Evolutionary conservation across 192 early-diverging fungal species (phyloP), one percentile per base, ranked within the genome.

Genomic region (Gonapodya sp.): DNA sequence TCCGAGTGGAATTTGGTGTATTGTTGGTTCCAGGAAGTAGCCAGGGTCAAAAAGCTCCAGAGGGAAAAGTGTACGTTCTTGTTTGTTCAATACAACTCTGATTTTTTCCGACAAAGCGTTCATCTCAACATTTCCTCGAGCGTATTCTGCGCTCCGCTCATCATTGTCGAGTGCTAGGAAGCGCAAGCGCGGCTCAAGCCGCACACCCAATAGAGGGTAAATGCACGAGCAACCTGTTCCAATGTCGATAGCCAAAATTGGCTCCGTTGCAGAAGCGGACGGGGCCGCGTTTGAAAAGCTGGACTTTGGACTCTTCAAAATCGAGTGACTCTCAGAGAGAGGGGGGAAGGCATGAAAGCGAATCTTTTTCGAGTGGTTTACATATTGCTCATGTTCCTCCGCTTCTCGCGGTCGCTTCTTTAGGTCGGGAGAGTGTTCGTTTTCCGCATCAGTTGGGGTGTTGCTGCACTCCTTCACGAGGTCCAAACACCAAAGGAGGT

Each of bases 151-250:
- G 0, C 90, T 92, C 0, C 86, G 86, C 24, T 85, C 35, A 81
- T 94, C 89, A 18, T 95, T 91, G 14, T 97, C 96, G 34, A 94
- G 93, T 1, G 87, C 95, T 0, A 94, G 78, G 83, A 96, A 94
- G 35, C 72, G 35, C 89, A 93, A 93, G n/a, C 81, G 80, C 36
- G 82, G 73, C 78, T 96, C 88, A 0, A 82, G 78, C 0, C 83
- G 82, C 73, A 90, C 92, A 8, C 92, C 95, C 16, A 97, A 83
- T 18, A 97, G 84, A 0, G 96, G 95, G 83, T 97, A 97, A 1
- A 97, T 95, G 78, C 95, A 96, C 2, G 82, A 83, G 74, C 73
- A 73, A 31, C 82, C 82, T 30, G 73, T 80, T 14, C 82, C 82
- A 37, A 83, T 34, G 73, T 83, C 82, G 31, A 83, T 64, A 8